Base-by-base conservation (phyloP, 345 rosid genomes). In the Microcos paniculata region DNA sequence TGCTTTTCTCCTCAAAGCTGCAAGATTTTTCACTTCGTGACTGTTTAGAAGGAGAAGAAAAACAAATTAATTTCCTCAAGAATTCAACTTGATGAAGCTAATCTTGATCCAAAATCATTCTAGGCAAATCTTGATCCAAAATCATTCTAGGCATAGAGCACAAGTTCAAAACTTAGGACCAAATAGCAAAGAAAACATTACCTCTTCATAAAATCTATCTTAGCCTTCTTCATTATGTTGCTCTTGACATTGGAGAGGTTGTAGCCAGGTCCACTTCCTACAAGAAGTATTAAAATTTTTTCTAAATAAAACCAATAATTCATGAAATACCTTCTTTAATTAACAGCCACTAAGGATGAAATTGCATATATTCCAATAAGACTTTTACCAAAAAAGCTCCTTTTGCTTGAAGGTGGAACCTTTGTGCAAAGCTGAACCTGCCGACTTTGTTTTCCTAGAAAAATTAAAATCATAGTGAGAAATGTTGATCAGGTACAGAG, bases 211-310 rank as follows among this genome's bases (percentile, higher is more conserved):
- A 90, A 38, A 35, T 96, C 99, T 62, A 90, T 23, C 83, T 88
- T 96, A 16, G 96, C 88, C 81, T 93, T 96, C 91, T 92, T 96
- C 98, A 93, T 89, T 79, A 93, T 81, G 80, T 88, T 93, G 88
- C 96, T 86, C 88, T 90, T 96, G 63, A 67, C 76, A 79, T 90
- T 71, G 55, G 90, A 88, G 67, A 88, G 72, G 74, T 88, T 87
- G 84, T 78, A 89, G 51, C 92, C 86, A 61, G 90, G 82, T 58
- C 84, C 89, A 84, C 77, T 62, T 69, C 85, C 98, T 93, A 84
- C 64, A 81, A 77, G 23, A 65, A 30, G 14, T 28, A 19, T n/a
- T 65, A 45, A 21, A 64, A 67, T 14, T 52, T 40, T 52, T 40
- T 14, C 19, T 30, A 14, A 51, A 61, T 26, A 51, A 28, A 76